A percentile compares a stretch with the other conserved stretches of the same genome.
Conservation (phyloP, 2,329 filamentous ascomycete species). For the Nothophoma quercina region DNA sequence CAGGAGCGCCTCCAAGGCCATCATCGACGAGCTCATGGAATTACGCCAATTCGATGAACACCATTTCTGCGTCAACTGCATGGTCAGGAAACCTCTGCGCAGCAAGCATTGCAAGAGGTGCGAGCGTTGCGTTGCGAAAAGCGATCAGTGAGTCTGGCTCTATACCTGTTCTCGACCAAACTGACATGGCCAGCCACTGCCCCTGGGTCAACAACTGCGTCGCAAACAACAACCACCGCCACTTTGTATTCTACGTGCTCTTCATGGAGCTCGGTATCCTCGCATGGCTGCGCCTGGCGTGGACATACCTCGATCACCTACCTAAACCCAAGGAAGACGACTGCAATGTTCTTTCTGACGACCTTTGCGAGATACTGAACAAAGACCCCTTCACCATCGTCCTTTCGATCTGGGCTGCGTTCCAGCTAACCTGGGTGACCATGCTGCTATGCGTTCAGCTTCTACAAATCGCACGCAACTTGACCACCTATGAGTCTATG, state of each 20-base stretch:
- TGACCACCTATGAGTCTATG: slow-evolving; percentile 98
- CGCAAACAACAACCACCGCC: slow-evolving; percentile 92
- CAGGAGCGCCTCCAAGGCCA: slow-evolving; percentile 85
- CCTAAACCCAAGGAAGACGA: slow-evolving; percentile 57
- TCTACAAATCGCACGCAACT: slow-evolving; percentile 86
- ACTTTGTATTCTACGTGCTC: slow-evolving; percentile 91
- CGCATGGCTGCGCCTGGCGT: slow-evolving; percentile 73
- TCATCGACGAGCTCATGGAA: slow-evolving; percentile 85
- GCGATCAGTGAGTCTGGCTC: slow-evolving; percentile 80
- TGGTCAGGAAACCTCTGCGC: slow-evolving; percentile 89
- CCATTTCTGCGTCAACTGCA: slow-evolving; percentile 93
- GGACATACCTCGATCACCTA: slow-evolving; percentile 72
- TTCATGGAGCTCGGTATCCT: slow-evolving; percentile 78
- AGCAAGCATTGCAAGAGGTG: slow-evolving; percentile 97
- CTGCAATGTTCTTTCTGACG: slow-evolving; percentile 79
- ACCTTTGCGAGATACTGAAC: slow-evolving; percentile 77
- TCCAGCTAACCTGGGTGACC: slow-evolving; percentile 94
- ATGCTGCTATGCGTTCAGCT: slow-evolving; percentile 97
- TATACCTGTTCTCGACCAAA: not conserved
- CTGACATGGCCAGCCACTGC: slow-evolving; percentile 74
- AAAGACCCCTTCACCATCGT: slow-evolving; percentile 85
- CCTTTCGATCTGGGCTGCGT: slow-evolving; percentile 76
- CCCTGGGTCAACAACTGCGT: slow-evolving; percentile 98
- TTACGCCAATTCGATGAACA: slow-evolving; percentile 91
- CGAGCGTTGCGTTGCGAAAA: slow-evolving; percentile 90